Base-by-base conservation (phyloP, 805 yeast genomes). In the Alloascoidea africana region DNA sequence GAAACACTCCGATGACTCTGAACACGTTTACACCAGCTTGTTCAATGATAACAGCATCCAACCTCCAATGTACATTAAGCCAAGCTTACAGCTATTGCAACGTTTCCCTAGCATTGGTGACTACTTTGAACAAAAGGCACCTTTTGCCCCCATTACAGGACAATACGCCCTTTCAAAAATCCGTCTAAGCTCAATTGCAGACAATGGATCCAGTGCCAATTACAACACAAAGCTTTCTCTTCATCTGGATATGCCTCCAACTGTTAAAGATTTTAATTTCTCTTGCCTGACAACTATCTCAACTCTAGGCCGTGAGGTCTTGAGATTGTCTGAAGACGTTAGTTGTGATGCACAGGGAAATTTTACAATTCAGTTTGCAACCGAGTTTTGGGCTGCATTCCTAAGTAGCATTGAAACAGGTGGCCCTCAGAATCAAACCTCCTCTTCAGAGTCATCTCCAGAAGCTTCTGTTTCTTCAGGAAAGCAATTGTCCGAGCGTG, bases 341-440 rank as follows among this genome's bases (percentile, higher is more conserved):
- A 19, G 38, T 53, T 37, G 39, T 45, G 16, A 49, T 51, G 50
- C 27, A 42, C 44, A 27, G 61, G 58, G 36, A 44, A 52, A 27
- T 46, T 58, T n/a, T 45, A 23, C 33, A 17, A 46, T 58, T 17
- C 61, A 60, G 11, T 56, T 56, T 42, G 50, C 59, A 14, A 44
- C 53, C 16, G 63, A 58, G 38, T 58, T 58, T 43, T 58, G 62
- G 61, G 44, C 54, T 3, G 61, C 60, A 17, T 58, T 58, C 42
- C 38, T 58, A 23, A 42, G 44, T 14, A 57, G 60, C 3, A 49
- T 58, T 40, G 38, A 37, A 32, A 34, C 30, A 18, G 36, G 33
- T 14, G 27, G 32, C 18, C 35, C 44, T 5, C 30, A 8, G n/a
- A 8, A 8, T 8, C n/a, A 8, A 23, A 23, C 30, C 8, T 8